These are phyloP conservation scores for Inosperma sp. DNA, from an alignment of 768 basidiomycete species.

Conservation along the genomic window DNA sequence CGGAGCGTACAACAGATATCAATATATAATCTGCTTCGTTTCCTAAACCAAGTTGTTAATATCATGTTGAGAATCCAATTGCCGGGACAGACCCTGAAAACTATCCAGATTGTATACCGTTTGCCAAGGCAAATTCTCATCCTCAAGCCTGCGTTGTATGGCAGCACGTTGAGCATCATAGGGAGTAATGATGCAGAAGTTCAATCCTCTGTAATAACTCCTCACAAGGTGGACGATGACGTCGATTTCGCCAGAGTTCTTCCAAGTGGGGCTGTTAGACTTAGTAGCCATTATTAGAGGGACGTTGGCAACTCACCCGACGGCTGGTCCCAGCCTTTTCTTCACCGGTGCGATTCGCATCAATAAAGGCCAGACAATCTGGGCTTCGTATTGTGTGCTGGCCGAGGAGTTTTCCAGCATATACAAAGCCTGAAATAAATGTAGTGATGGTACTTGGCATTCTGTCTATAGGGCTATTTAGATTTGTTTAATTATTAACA, in stretches of 20 bases:
- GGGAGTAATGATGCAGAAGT: constrained; percentile 48
- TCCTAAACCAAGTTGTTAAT: constrained; percentile 26
- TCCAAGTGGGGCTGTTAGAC: background rate
- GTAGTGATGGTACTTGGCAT: constrained; percentile 45
- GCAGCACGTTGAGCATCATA: constrained; percentile 49
- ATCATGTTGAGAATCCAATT: background rate
- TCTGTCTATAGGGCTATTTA: constrained; percentile 34
- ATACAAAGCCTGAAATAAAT: constrained; percentile 47
- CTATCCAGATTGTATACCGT: constrained; percentile 50
- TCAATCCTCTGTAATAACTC: constrained; percentile 31
- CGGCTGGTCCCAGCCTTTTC: constrained; percentile 37
- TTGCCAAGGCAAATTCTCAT: constrained; percentile 34
- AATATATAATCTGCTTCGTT: constrained; percentile 49
- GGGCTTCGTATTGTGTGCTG: constrained; percentile 28
- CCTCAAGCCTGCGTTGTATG: constrained; percentile 34
- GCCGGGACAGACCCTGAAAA: constrained; percentile 41
- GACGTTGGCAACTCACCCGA: constrained; percentile 31
- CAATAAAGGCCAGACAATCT: constrained; percentile 41
- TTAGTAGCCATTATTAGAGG: background rate
- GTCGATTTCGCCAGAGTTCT: constrained; percentile 42
- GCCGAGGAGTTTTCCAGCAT: constrained; percentile 37
- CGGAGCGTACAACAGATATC: constrained; percentile 46
- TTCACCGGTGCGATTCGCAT: constrained; percentile 39
- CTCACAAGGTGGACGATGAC: constrained; percentile 39
- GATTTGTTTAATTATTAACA: background rate